phyloP scores from a whole-genome alignment of 768 basidiomycete genomes.

The Lactarius sanguifluus region DNA sequence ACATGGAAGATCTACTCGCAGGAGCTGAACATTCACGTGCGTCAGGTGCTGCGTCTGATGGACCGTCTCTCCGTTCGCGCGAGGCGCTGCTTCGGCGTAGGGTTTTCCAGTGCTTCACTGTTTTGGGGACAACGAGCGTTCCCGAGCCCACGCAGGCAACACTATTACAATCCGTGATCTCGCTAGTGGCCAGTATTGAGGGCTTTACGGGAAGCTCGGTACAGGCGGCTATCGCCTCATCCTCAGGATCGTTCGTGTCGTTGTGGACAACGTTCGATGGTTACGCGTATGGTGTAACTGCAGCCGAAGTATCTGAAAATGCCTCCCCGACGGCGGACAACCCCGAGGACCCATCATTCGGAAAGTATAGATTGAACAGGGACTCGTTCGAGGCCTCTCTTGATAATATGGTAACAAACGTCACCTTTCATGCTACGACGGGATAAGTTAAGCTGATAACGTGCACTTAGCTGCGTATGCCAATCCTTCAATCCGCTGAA shows the following conservation, averaged over 20 bases:
- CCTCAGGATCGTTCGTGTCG: constrained; percentile 75
- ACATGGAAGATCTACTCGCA: constrained; percentile 60
- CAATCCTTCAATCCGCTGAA: constrained; percentile 81
- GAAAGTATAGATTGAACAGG: constrained; percentile 59
- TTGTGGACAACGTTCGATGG: constrained; percentile 89
- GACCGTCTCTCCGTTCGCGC: constrained; percentile 66
- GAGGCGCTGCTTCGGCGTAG: constrained; percentile 83
- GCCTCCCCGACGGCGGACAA: constrained; percentile 35
- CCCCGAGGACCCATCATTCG: constrained; percentile 36
- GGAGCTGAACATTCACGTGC: constrained; percentile 35
- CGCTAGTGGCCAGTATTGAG: constrained; percentile 85
- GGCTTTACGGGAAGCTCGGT: constrained; percentile 78
- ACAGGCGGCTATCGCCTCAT: constrained; percentile 89
- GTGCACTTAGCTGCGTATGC: constrained; percentile 60
- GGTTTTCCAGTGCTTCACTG: constrained; percentile 86
- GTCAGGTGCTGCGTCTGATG: constrained; percentile 36
- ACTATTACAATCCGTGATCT: constrained; percentile 76
- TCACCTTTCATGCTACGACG: neutral
- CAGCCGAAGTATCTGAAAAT: constrained; percentile 54
- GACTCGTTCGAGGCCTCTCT: constrained; percentile 82
- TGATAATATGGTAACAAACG: constrained; percentile 63
- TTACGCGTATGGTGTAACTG: constrained; percentile 89
- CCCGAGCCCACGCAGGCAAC: constrained; percentile 80
- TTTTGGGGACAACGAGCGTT: constrained; percentile 74
- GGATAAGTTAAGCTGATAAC: constrained; percentile 5